Percentiles rank a stretch among this genome's conserved stretches.
These are phyloP conservation scores for Pythium dissotocum DNA, from an alignment of 352 stramenopile species.

Conservation along the genomic window DNA sequence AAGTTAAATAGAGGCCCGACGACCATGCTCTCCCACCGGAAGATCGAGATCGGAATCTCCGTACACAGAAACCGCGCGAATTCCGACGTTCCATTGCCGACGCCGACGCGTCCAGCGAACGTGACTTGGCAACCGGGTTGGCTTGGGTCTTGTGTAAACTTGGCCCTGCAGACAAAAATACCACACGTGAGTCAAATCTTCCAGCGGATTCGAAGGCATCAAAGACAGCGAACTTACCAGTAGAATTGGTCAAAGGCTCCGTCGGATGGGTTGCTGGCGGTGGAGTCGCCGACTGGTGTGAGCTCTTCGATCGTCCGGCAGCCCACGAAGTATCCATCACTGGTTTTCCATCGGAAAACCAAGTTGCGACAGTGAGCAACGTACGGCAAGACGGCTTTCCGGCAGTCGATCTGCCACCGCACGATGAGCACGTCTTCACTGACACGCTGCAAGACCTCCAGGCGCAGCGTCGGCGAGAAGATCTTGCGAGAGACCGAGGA, in stretches of 20 bases:
- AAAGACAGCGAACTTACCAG: slow-evolving; percentile 25
- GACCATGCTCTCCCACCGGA: slow-evolving; percentile 33
- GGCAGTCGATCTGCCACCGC: slow-evolving; percentile 31
- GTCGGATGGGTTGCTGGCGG: slow-evolving; percentile 20
- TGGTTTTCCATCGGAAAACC: slow-evolving; percentile 30
- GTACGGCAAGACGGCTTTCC: slow-evolving; percentile 20
- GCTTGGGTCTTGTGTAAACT: slow-evolving; percentile 19
- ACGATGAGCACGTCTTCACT: slow-evolving; percentile 32
- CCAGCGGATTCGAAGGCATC: no score
- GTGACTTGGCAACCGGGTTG: slow-evolving; percentile 21
- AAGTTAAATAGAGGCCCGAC: slow-evolving; percentile 33
- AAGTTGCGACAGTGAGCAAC: slow-evolving; percentile 27
- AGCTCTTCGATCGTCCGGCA: slow-evolving; percentile 33
- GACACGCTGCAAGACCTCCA: slow-evolving; percentile 29
- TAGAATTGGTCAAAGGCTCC: slow-evolving; percentile 35
- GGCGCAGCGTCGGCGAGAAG: slow-evolving; percentile 23
- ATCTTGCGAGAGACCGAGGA: slow-evolving; percentile 16
- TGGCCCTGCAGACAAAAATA: slow-evolving; percentile 22
- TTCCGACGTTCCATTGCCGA: slow-evolving; percentile 26
- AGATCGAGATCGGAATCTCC: slow-evolving; percentile 35
- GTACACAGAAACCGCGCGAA: slow-evolving; percentile 32
- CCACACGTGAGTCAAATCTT: no score
- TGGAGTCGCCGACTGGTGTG: neutral
- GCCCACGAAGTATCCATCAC: slow-evolving; percentile 30
- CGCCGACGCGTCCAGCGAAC: slow-evolving; percentile 27